Conservation (phyloP, 2,329 filamentous ascomycete species). For the Cercospora brassicicola region DNA sequence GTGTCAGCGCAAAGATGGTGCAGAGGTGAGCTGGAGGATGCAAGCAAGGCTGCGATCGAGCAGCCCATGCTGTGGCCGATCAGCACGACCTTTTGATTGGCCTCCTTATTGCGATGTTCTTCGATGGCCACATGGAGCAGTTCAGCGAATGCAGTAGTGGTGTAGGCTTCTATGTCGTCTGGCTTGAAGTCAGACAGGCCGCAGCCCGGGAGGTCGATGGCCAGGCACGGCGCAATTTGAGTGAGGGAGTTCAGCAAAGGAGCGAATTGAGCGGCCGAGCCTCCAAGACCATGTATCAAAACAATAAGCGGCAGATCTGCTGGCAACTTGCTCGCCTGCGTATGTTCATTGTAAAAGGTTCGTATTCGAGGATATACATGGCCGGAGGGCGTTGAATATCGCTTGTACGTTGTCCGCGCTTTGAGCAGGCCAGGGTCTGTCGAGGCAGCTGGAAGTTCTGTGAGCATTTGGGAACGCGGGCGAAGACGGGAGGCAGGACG, state of each 20-base stretch:
- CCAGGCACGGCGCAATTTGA: constrained; percentile 76
- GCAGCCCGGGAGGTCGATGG: constrained; percentile 87
- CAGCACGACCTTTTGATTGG: constrained; percentile 69
- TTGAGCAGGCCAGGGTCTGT: constrained; percentile 78
- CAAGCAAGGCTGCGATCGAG: constrained; percentile 71
- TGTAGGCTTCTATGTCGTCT: constrained; percentile 74
- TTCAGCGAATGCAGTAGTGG: constrained; percentile 70
- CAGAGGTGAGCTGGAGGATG: constrained; percentile 59
- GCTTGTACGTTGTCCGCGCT: constrained; percentile 69
- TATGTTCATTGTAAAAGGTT: constrained; percentile 79
- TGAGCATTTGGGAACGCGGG: constrained; percentile 5
- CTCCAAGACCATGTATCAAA: constrained; percentile 91
- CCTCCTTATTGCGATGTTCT: constrained; percentile 65
- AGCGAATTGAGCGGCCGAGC: constrained; percentile 84
- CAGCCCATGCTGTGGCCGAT: constrained; percentile 91
- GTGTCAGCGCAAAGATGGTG: constrained; percentile 54
- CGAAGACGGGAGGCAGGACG: background rate
- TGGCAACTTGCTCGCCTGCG: constrained; percentile 78
- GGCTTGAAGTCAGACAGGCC: constrained; percentile 76
- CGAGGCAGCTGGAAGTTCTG: constrained; percentile 17
- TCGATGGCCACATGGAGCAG: constrained; percentile 74
- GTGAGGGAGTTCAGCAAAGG: constrained; percentile 62
- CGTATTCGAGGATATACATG: constrained; percentile 74
- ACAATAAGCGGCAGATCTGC: constrained; percentile 77
- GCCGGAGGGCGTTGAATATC: constrained; percentile 68